phyloP scores from a whole-genome alignment of 257 asterid genomes.

The Verbena officinalis region DNA sequence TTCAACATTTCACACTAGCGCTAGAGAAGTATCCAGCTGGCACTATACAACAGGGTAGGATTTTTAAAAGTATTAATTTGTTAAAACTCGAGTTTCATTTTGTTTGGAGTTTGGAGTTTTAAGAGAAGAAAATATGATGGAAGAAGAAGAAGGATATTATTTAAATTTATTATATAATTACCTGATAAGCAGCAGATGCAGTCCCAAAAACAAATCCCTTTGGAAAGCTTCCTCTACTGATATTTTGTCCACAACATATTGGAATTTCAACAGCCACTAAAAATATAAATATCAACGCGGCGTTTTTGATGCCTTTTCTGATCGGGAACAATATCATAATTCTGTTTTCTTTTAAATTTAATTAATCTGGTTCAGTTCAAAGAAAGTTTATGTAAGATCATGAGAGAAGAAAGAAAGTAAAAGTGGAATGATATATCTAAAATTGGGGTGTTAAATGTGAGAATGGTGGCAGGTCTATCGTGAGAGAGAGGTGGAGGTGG shows the following conservation, averaged over 20 bases:
- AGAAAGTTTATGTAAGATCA: not conserved
- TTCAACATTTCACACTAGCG: too few species aligned
- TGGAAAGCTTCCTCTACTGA: constrained; percentile 69
- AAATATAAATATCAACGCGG: constrained; percentile 26
- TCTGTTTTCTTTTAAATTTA: too few species aligned
- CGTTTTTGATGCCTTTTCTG: constrained; percentile 22
- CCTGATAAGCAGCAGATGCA: constrained; percentile 94
- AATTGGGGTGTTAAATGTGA: constrained; percentile 23
- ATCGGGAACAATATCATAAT: constrained; percentile 9
- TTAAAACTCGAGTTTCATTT: not conserved
- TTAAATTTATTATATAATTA: constrained; percentile 20
- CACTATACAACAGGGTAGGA: too few species aligned
- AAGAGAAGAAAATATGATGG: not conserved
- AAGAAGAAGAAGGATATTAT: not conserved
- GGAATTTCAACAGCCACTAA: constrained; percentile 36
- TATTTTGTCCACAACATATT: constrained; percentile 39
- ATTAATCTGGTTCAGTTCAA: not conserved
- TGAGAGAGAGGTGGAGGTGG: constrained; percentile 22
- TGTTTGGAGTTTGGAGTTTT: too few species aligned
- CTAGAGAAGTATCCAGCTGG: too few species aligned
- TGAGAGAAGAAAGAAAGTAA: constrained; percentile 3
- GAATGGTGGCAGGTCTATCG: constrained; percentile 3
- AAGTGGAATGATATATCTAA: constrained; percentile 19
- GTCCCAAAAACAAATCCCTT: constrained; percentile 87
- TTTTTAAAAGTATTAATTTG: too few species aligned